Percentiles rank a stretch among this genome's conserved stretches.
Evolutionary conservation across 371 early-diverging fungal genomes (phyloP).

Genomic region (Mortierella sp.): DNA sequence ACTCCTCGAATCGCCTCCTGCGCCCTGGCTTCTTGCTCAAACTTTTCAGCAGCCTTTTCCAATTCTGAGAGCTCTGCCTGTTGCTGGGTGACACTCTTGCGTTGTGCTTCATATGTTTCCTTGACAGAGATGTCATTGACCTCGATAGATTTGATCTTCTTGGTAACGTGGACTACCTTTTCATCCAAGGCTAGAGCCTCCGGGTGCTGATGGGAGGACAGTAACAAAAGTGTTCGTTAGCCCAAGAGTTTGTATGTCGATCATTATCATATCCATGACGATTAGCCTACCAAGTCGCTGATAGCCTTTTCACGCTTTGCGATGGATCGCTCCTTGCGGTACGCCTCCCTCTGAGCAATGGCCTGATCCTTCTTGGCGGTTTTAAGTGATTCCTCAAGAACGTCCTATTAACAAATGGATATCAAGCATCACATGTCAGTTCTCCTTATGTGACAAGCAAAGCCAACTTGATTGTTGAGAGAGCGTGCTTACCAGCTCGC

Average conservation of each 20-base stretch:
- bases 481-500: constrained; percentile 52
- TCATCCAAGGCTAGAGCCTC: constrained; percentile 76
- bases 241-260: not conserved
- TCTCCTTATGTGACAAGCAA: too few species aligned
- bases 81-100: constrained; percentile 48
- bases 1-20: constrained; percentile 49
- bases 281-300: constrained; percentile 62
- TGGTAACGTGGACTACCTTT: constrained; percentile 72
- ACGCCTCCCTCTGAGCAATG: constrained; percentile 76
- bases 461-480: too few species aligned
- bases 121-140: constrained; percentile 64
- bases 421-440: not conserved
- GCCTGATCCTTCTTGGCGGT: constrained; percentile 79
- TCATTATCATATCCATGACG: not conserved
- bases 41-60: constrained; percentile 56
- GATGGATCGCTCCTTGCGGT: constrained; percentile 75
- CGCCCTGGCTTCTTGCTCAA: constrained; percentile 58
- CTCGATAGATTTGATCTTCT: constrained; percentile 72
- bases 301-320: constrained; percentile 72
- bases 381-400: constrained; percentile 66
- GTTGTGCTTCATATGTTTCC: constrained; percentile 68
- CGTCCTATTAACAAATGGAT: constrained; percentile 36
- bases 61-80: constrained; percentile 43
- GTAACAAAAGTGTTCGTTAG: not conserved
- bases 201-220: constrained; percentile 54